Base-by-base conservation (phyloP, 208 protist genomes). In the Leishmania turanica region DNA sequence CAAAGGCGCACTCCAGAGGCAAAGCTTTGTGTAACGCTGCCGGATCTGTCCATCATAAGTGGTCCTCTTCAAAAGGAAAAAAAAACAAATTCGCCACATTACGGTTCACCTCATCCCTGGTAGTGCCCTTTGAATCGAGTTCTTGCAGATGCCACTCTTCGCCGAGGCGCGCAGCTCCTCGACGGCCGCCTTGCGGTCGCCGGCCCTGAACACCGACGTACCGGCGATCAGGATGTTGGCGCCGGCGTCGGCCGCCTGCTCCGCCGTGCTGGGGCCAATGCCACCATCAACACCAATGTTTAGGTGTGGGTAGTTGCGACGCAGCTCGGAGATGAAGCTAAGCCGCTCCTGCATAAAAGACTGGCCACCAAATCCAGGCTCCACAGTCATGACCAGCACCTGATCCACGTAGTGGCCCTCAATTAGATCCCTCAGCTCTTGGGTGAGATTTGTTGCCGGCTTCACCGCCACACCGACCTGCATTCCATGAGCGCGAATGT, bases 321-420 rank as follows among this genome's bases (percentile, higher is more conserved):
- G 90, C 9, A 99, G 81, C 66, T 90, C 85, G 37, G 45, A 51
- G n/a, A 99, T 99, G 89, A 99, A 99, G 76, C 91, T 87, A 91
- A 99, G 97, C 89, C 98, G 98, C 8, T 99, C 95, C 0, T 79
- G 74, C 97, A 99, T 99, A 87, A 99, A 99, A 2, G 87, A 91
- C 91, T 99, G 99, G 31, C 99, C 99, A 53, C 99, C 99, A 81
- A 99, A 99, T 62, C 99, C 99, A 27, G 99, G 99, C 86, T 99
- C 98, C 31, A 99, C 99, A 4, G 99, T 99, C 99, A 99, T 99
- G 47, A 99, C 91, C 45, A 99, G 95, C 31, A 99, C 92, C 91
- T 99, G 99, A 88, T 99, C 98, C 13, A 99, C 87, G 37, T 98
- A 85, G 84, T 94, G 93, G 71, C 91, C 79, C 60, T 93, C 87